Conservation (phyloP, 208 protist species). For the Trypanosoma grayi region DNA sequence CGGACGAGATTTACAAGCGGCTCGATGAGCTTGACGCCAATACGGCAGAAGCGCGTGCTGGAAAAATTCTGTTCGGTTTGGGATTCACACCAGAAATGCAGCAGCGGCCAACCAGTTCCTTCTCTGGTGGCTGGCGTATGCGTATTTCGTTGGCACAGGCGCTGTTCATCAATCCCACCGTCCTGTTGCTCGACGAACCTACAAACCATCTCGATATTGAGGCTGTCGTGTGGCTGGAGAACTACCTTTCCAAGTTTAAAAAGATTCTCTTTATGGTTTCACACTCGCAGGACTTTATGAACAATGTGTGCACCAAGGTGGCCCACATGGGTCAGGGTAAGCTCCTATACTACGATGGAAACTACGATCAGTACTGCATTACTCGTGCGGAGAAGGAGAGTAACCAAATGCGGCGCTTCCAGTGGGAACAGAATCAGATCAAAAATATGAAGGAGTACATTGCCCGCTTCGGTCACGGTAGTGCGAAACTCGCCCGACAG, state of each 20-base stretch:
- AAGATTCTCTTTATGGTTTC: constrained; percentile 95
- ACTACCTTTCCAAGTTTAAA: constrained; percentile 93
- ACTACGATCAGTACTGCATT: constrained; percentile 96
- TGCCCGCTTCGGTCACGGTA: constrained; percentile 94
- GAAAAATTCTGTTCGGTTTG: constrained; percentile 94
- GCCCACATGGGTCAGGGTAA: constrained; percentile 89
- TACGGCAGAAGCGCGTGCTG: constrained; percentile 79
- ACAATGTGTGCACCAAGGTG: constrained; percentile 97
- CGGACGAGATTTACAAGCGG: constrained; percentile 91
- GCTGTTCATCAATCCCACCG: constrained; percentile 92
- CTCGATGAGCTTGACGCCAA: constrained; percentile 92
- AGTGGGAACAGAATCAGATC: constrained; percentile 97
- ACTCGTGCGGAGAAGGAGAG: constrained; percentile 92
- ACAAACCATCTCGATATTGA: constrained; percentile 98
- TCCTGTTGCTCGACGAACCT: constrained; percentile 97
- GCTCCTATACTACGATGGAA: constrained; percentile 92
- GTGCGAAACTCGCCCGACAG: constrained; percentile 93
- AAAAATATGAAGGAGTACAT: constrained; percentile 97
- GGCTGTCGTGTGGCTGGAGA: constrained; percentile 96
- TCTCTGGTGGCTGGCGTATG: constrained; percentile 98
- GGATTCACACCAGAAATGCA: constrained; percentile 92
- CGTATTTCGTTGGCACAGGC: constrained; percentile 95
- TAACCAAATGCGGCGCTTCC: constrained; percentile 96
- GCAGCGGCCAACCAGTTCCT: constrained; percentile 64
- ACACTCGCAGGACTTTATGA: constrained; percentile 97